Evolutionary conservation across 1,284 basidiomycete species (phyloP).

Genomic region (Ustilago hordei): DNA sequence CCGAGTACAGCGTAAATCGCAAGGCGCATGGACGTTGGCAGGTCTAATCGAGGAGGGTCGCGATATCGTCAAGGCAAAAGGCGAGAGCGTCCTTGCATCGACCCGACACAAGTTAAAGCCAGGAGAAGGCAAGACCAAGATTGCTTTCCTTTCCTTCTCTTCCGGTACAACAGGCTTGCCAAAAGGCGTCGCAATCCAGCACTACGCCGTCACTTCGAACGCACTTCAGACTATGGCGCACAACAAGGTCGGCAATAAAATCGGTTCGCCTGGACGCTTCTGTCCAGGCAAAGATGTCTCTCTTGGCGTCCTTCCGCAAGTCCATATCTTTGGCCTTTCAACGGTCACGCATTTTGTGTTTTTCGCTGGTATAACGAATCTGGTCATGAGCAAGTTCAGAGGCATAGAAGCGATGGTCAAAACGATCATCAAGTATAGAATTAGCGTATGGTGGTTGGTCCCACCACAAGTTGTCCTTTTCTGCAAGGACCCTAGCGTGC

Average conservation of each 20-base stretch:
- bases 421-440: constrained; percentile 58
- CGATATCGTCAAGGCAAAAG: constrained; percentile 72
- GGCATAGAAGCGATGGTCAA: constrained; percentile 62
- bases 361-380: constrained; percentile 59
- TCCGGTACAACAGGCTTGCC: constrained; percentile 70
- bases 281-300: constrained; percentile 56
- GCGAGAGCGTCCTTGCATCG: constrained; percentile 72
- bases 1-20: constrained; percentile 46
- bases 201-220: constrained; percentile 58
- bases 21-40: constrained; percentile 71
- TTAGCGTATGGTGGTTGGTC: constrained; percentile 61
- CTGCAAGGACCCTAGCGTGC: constrained; percentile 55
- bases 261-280: constrained; percentile 46
- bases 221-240: constrained; percentile 68
- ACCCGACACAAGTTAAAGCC: constrained; percentile 71
- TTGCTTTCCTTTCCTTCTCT: constrained; percentile 69
- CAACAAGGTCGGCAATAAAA: constrained; percentile 45
- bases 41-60: constrained; percentile 71
- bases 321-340: constrained; percentile 63
- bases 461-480: constrained; percentile 59
- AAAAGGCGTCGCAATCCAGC: constrained; percentile 68
- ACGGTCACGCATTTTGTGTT: constrained; percentile 65
- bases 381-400: constrained; percentile 55
- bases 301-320: constrained; percentile 55
- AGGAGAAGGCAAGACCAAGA: constrained; percentile 76